These are phyloP conservation scores for Secale cereale DNA, from an alignment of 176 grass and related monocot species.

Conservation along the genomic window DNA sequence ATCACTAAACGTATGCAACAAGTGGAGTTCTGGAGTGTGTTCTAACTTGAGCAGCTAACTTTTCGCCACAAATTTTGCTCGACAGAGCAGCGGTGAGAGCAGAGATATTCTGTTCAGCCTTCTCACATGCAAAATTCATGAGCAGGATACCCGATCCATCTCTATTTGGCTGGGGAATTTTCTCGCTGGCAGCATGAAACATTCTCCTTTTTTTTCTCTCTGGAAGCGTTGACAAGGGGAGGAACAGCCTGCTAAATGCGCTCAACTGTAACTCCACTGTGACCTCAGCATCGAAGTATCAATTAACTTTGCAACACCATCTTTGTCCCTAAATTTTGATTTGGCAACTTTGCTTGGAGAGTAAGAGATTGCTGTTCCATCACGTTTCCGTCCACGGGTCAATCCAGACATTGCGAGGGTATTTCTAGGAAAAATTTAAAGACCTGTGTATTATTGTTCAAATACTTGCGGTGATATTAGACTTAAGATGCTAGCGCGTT, in stretches of 20 bases:
- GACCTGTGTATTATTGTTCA: not conserved
- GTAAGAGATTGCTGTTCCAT: not conserved
- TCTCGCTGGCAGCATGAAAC: constrained; percentile 1
- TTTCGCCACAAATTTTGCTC: constrained; percentile 26
- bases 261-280: not conserved
- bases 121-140: constrained; percentile 37
- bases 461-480: constrained; percentile 5
- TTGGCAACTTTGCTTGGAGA: not conserved
- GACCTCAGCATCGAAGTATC: not conserved
- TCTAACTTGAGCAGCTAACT: constrained; percentile 15
- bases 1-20: not conserved
- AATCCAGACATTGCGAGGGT: not conserved
- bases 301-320: not conserved
- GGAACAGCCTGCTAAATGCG: not conserved
- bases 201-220: not conserved
- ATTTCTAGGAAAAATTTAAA: not conserved
- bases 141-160: not conserved
- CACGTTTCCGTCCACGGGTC: not conserved
- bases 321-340: not conserved
- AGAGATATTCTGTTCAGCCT: not conserved
- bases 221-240: constrained; percentile 2
- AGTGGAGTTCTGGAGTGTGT: not conserved
- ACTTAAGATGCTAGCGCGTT: not conserved
- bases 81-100: not conserved
- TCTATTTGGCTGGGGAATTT: not conserved